A percentile compares a stretch with the other conserved stretches of the same genome.
Evolutionary conservation across 768 basidiomycete genomes (phyloP).

Genomic region (Cystoderma amianthinum): DNA sequence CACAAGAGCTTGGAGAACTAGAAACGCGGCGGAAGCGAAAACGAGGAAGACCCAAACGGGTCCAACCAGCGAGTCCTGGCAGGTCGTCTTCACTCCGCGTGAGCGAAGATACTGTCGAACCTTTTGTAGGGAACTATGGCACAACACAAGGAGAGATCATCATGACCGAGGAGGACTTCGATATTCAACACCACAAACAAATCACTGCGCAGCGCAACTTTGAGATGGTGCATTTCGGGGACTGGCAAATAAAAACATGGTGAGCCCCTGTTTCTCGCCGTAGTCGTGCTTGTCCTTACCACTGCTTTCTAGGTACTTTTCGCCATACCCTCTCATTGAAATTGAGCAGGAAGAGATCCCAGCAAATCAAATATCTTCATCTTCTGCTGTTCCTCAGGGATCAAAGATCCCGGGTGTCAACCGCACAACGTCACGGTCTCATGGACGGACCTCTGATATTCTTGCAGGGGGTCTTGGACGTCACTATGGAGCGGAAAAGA

Average conservation of each 20-base stretch:
- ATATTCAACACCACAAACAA: slow-evolving; percentile 60
- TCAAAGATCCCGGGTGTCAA: slow-evolving; percentile 43
- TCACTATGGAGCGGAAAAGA: slow-evolving; percentile 37
- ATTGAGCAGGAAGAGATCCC: slow-evolving; percentile 48
- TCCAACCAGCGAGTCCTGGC: slow-evolving; percentile 3
- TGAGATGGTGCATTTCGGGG: slow-evolving; percentile 79
- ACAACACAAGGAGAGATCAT: slow-evolving; percentile 19
- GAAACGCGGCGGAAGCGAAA: slow-evolving; percentile 21
- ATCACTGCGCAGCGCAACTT: slow-evolving; percentile 74
- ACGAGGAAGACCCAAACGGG: slow-evolving; percentile 14
- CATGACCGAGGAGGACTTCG: slow-evolving; percentile 66
- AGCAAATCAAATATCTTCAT: slow-evolving; percentile 6
- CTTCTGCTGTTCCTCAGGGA: slow-evolving; percentile 9
- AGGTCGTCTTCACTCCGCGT: slow-evolving; percentile 6
- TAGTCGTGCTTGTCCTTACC: slow-evolving; percentile 1
- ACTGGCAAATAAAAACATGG: slow-evolving; percentile 88
- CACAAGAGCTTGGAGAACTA: slow-evolving; percentile 8
- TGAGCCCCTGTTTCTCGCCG: slow-evolving; percentile 25
- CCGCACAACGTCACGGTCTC: slow-evolving; percentile 47
- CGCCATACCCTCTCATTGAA: slow-evolving; percentile 81
- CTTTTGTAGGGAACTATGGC: slow-evolving; percentile 6
- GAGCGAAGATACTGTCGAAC: slow-evolving; percentile 7
- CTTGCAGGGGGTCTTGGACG: slow-evolving; percentile 57
- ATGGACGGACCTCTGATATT: slow-evolving; percentile 70
- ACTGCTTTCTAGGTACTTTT: slow-evolving; percentile 68